Percentiles rank a stretch among this genome's conserved stretches.
These are phyloP conservation scores for Ensete ventricosum DNA, from an alignment of 176 grass and related monocot species.

Conservation along the genomic window DNA sequence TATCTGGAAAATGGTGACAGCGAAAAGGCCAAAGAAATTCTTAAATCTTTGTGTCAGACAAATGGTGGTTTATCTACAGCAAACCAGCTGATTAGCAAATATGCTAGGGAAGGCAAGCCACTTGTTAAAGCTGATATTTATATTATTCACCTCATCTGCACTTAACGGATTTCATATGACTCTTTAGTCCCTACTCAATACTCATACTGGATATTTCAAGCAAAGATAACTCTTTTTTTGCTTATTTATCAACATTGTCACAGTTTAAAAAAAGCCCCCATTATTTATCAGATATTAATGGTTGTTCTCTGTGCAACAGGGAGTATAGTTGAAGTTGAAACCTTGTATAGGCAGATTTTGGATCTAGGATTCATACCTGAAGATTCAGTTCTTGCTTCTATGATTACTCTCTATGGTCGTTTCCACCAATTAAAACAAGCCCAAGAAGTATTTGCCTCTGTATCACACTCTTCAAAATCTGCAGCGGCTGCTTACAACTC, in stretches of 20 bases:
- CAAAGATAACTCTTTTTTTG: not conserved
- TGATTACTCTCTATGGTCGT: slow-evolving; percentile 72
- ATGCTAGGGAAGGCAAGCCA: slow-evolving; percentile 66
- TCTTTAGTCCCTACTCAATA: not conserved
- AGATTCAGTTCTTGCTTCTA: slow-evolving; percentile 45
- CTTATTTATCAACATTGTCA: not conserved
- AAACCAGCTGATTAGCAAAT: slow-evolving; percentile 61
- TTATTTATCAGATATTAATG: slow-evolving; percentile 21
- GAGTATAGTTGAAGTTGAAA: slow-evolving; percentile 36
- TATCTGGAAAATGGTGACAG: slow-evolving; percentile 26
- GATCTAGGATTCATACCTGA: slow-evolving; percentile 51
- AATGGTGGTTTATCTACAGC: slow-evolving; percentile 34
- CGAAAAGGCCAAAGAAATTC: slow-evolving; percentile 23
- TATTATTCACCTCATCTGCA: not conserved
- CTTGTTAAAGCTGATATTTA: slow-evolving; percentile 1
- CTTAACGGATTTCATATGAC: slow-evolving; percentile 7
- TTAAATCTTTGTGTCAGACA: slow-evolving; percentile 48
- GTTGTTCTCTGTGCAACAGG: slow-evolving; percentile 46
- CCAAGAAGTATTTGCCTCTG: slow-evolving; percentile 38
- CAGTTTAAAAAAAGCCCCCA: not conserved
- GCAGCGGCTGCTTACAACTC: slow-evolving; percentile 45
- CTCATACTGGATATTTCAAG: too few relatives aligned
- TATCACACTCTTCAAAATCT: slow-evolving; percentile 19
- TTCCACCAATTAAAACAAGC: slow-evolving; percentile 45
- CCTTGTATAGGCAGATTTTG: slow-evolving; percentile 46